Evolutionary conservation across 75 land plant species (phyloP).

Genomic region (Pinus albicaulis): DNA sequence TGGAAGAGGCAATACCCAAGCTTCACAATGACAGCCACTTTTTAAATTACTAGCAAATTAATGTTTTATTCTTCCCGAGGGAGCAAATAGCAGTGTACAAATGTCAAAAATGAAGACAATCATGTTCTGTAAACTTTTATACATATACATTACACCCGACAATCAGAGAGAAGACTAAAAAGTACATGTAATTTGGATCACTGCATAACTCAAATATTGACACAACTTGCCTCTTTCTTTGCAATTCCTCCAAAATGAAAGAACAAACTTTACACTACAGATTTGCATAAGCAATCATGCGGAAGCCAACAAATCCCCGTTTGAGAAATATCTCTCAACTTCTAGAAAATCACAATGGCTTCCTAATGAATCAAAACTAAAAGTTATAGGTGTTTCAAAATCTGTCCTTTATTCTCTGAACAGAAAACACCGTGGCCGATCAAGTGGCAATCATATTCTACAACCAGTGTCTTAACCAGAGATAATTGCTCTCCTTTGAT

Average conservation of each 20-base stretch:
- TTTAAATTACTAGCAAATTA: neutral
- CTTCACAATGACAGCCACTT: neutral
- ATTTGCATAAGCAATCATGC: conserved; percentile 3
- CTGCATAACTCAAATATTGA: neutral
- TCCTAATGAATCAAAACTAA: neutral
- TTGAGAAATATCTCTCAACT: neutral
- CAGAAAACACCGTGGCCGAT: neutral
- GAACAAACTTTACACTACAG: conserved; percentile 4
- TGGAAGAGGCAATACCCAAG: neutral
- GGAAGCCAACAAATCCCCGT: neutral
- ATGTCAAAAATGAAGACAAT: neutral
- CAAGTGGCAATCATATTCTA: neutral
- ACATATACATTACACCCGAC: neutral
- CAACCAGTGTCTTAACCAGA: conserved; percentile 1
- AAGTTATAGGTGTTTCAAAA: neutral
- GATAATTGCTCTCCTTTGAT: neutral
- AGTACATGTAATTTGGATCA: neutral
- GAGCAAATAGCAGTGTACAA: neutral
- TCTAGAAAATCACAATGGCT: neutral
- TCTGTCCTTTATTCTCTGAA: neutral
- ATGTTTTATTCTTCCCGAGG: neutral
- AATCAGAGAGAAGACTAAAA: neutral
- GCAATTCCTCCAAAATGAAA: conserved; percentile 6
- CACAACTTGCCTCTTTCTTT: neutral
- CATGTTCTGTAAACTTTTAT: neutral